Evolutionary conservation across 495 filamentous ascomycete genomes (phyloP).

Genomic region (Filosporella fistucella): DNA sequence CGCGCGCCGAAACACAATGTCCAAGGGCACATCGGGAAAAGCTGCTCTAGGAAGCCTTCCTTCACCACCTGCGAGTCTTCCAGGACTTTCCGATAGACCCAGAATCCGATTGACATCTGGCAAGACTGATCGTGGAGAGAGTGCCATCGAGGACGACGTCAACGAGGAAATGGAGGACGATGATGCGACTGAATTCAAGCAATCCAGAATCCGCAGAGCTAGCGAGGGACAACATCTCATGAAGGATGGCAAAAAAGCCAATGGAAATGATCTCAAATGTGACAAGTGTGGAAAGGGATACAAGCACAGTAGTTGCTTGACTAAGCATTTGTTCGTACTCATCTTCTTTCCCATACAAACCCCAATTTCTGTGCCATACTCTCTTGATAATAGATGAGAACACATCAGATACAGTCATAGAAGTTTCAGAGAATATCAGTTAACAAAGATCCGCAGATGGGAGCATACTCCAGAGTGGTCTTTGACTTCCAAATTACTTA

Average conservation of each 20-base stretch:
- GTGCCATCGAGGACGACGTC: constrained; percentile 55
- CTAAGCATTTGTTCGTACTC: constrained; percentile 99
- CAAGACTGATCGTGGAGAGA: constrained; percentile 41
- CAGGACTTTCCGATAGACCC: constrained; percentile 35
- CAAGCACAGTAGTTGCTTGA: constrained; percentile 99
- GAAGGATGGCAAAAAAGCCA: constrained; percentile 71
- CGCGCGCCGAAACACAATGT: constrained; percentile 47
- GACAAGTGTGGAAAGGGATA: constrained; percentile 99
- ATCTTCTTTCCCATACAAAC: constrained; percentile 34
- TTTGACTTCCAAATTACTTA: constrained; percentile 93
- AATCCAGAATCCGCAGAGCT: constrained; percentile 70
- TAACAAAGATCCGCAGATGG: constrained; percentile 68
- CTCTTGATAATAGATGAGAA: neutral
- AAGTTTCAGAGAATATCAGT: constrained; percentile 16
- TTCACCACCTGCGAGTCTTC: constrained; percentile 46
- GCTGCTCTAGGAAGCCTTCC: constrained; percentile 45
- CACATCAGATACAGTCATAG: neutral
- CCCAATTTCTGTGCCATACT: constrained; percentile 2
- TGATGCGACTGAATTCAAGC: constrained; percentile 53
- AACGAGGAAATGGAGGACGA: constrained; percentile 53
- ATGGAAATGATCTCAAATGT: constrained; percentile 82
- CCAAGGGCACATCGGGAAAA: constrained; percentile 37
- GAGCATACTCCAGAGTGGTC: constrained; percentile 99
- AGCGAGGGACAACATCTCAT: constrained; percentile 79
- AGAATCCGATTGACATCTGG: constrained; percentile 24